Evolutionary conservation across 306 rosid genomes (phyloP), one percentile per base, ranked within the genome.

Genomic region (Abrus precatorius): DNA sequence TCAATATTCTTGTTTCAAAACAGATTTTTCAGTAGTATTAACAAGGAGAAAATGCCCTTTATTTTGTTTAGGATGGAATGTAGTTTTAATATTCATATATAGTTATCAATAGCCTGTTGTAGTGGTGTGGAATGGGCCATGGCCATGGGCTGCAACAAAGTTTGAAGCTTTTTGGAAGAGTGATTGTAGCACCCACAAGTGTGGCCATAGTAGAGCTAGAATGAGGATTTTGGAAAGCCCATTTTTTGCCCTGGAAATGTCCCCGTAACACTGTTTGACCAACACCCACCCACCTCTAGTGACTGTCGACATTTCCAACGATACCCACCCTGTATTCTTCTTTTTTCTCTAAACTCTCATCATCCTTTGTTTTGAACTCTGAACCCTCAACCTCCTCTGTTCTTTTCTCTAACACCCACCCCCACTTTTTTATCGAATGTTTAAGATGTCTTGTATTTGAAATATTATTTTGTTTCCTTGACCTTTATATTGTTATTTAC

Each of bases 31-130:
- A 44, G 1, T 81, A 29, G 49, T 76, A 67, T 27, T 43, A 73
- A 70, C 14, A 47, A 41, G 50, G 69, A 78, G 50, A 6, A 36
- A 68, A 34, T 52, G 30, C 34, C 49, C 66, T 72, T 57, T 53
- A 49, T 49, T 68, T 64, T 71, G 49, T 76, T 80, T 28, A 40
- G 48, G 55, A 70, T 54, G 75, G 69, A 13, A 78, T 59, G 54
- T 43, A 27, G 48, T 65, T 56, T 34, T 54, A n/a, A 49, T 62
- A 54, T 75, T 83, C n/a, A 27, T 27, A 27, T 61, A 34, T 61
- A 61, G 12, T 61, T 61, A 61, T 61, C 68, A 33, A 12, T 61
- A 12, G 27, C 45, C 33, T 6, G 3, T 5, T 34, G 2, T 33
- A 33, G 9, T 34, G 28, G 27, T 34, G 3, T 3, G 6, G 68